phyloP scores from a whole-genome alignment of 257 asterid species.

The Solanum sparsipilum region DNA sequence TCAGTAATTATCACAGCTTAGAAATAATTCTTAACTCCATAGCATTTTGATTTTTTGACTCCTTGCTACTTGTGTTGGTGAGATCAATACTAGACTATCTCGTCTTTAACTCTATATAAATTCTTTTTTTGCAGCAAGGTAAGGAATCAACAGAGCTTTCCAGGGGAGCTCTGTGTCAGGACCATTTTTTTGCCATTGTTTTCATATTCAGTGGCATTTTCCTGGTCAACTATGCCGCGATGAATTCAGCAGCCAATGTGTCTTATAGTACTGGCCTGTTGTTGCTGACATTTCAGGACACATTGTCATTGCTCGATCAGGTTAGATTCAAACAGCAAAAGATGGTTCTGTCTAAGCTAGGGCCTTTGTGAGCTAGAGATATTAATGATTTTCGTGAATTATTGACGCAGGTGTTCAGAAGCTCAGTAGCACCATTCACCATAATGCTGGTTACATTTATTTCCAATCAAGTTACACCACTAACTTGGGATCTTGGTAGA shows the following conservation, averaged over 20 bases:
- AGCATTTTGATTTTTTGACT: not conserved
- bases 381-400: slow-evolving; percentile 4
- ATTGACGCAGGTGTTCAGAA: slow-evolving; percentile 58
- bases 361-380: not conserved
- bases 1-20: not conserved
- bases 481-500: slow-evolving; percentile 72
- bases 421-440: slow-evolving; percentile 54
- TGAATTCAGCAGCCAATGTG: slow-evolving; percentile 64
- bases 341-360: not conserved
- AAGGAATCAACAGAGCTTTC: slow-evolving; percentile 33
- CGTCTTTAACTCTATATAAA: not conserved
- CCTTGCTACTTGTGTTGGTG: not conserved
- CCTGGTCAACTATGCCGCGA: slow-evolving; percentile 54
- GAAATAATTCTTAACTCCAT: not conserved
- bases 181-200: slow-evolving; percentile 74
- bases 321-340: slow-evolving; percentile 24
- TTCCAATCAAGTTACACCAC: slow-evolving; percentile 66
- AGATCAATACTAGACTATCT: not conserved
- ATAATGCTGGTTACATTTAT: slow-evolving; percentile 44
- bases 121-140: slow-evolving; percentile 47
- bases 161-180: slow-evolving; percentile 50
- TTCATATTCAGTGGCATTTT: slow-evolving; percentile 79
- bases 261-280: slow-evolving; percentile 56
- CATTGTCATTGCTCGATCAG: slow-evolving; percentile 84
- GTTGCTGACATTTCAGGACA: slow-evolving; percentile 73